Evolutionary conservation across 2,329 filamentous ascomycete genomes (phyloP), one percentile per base, ranked within the genome.

Genomic region (Trichophyton mentagrophytes): DNA sequence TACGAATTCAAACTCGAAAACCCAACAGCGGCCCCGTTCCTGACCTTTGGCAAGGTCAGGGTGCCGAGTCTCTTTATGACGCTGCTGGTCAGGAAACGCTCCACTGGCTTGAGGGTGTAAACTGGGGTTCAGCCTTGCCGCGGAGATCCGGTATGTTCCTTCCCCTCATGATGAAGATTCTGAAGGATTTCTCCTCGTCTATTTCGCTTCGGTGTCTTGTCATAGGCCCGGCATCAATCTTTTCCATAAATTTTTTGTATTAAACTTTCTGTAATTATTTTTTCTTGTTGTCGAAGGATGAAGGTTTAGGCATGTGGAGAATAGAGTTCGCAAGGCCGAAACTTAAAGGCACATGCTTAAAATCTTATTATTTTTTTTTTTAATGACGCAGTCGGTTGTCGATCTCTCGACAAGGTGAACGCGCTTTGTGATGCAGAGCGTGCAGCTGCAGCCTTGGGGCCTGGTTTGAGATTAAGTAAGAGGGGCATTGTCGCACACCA

Each of bases 1-100:
- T 72, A 69, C 57, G 69, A 71, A 3, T 68, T 69, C 57, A 58
- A 62, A 44, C 66, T 69, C 3, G 46, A 51, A 27, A 27, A 51
- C 11, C 46, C 46, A 11, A 51, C 46, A 22, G 20, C 20, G 13
- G 20, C 46, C 11, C 46, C 46, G 22, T 51, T 51, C 46, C 46
- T 51, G 20, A 51, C 46, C 46, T 51, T 51, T 51, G 46, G 46
- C 13, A 51, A 51, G 46, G 46, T 51, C 11, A 51, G 46, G 15
- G 46, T 51, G 46, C 46, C 46, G 2, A 51, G 46, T 30, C 46
- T 22, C 46, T 51, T 51, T 25, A 51, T 51, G 46, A 51, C 20
- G 13, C 22, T 51, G 20, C 20, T 51, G 9, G 46, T 51, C 20
- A 30, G 46, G 22, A 51, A 51, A 1, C 46, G 46, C 22, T 38